Base-by-base conservation (phyloP, 805 yeast genomes). In the Myxozyma kluyveri region DNA sequence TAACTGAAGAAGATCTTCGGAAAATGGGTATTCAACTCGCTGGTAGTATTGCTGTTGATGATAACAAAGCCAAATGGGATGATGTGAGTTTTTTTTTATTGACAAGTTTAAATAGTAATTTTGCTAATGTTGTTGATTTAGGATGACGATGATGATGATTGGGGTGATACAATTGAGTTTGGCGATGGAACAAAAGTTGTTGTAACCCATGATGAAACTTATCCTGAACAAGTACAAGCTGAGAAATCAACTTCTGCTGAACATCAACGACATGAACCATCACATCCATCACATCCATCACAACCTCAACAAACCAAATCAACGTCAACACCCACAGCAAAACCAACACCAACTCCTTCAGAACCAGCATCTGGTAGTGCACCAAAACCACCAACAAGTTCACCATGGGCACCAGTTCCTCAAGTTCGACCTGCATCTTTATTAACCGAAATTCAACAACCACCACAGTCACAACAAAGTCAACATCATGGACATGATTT, bases 141-240 rank as follows among this genome's bases (percentile, higher is more conserved):
- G 42, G 72, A 69, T 41, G 72, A 69, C 40, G 74, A 69, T 43
- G 74, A 69, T 43, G 69, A 62, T 46, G 68, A 64, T 36, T 59
- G 58, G 61, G 68, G 65, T 31, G 61, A 60, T 26, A 60, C 63
- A 4, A 50, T 60, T 22, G 63, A 60, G 36, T 60, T 60, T 45
- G 63, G 59, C 4, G 63, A 60, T 31, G 63, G 63, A 10, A 60
- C 63, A 2, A 60, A 60, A 50, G 61, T 60, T 23, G 61, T 60
- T 21, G 43, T 60, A 10, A 32, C 50, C 9, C 61, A 55, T 23
- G 60, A 52, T 12, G 10, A 2, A 9, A n/a, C n/a, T n/a, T 24
- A 24, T 18, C 44, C 21, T 2, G 23, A 36, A 14, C 33, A 47
- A 37, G 37, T 3, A 12, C 29, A n/a, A 9, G 36, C 49, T 19